These are phyloP conservation scores for Tulasnella sp. DNA, from an alignment of 768 basidiomycete genomes.

Conservation along the genomic window DNA sequence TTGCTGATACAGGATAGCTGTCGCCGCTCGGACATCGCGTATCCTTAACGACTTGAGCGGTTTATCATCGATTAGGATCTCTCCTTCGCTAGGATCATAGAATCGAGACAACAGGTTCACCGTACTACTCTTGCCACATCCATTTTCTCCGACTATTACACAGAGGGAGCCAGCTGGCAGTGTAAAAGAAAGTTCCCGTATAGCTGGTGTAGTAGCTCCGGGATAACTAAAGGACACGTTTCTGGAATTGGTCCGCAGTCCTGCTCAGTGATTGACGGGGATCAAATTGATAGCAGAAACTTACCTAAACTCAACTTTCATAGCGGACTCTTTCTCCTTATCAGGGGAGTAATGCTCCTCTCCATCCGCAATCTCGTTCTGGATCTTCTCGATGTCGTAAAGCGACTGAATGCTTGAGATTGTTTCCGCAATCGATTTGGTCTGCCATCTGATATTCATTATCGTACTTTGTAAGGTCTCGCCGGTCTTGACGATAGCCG, in stretches of 20 bases:
- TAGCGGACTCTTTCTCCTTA: constrained; percentile 1
- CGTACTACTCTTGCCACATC: constrained; percentile 31
- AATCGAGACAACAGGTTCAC: constrained; percentile 23
- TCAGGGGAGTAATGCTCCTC: constrained; percentile 7
- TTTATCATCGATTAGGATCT: constrained; percentile 31
- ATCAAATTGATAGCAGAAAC: background rate
- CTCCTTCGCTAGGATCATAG: constrained; percentile 21
- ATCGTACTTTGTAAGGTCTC: background rate
- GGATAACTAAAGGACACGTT: constrained; percentile 44
- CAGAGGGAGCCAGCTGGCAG: constrained; percentile 36
- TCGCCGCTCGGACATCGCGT: constrained; percentile 27
- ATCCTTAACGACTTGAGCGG: constrained; percentile 27
- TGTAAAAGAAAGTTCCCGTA: constrained; percentile 27
- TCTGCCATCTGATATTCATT: background rate
- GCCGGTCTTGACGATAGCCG: constrained; percentile 2
- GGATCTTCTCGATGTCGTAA: constrained; percentile 15
- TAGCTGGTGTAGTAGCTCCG: constrained; percentile 28
- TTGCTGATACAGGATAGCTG: constrained; percentile 33
- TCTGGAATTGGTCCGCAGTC: constrained; percentile 24
- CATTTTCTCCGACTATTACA: constrained; percentile 46
- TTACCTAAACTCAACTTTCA: constrained; percentile 17
- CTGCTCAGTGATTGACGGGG: background rate
- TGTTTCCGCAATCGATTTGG: constrained; percentile 3
- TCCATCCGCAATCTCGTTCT: constrained; percentile 11
- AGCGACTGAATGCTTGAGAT: constrained; percentile 8